Conservation (phyloP, 768 basidiomycete genomes). For the Amanita fuliginea region DNA sequence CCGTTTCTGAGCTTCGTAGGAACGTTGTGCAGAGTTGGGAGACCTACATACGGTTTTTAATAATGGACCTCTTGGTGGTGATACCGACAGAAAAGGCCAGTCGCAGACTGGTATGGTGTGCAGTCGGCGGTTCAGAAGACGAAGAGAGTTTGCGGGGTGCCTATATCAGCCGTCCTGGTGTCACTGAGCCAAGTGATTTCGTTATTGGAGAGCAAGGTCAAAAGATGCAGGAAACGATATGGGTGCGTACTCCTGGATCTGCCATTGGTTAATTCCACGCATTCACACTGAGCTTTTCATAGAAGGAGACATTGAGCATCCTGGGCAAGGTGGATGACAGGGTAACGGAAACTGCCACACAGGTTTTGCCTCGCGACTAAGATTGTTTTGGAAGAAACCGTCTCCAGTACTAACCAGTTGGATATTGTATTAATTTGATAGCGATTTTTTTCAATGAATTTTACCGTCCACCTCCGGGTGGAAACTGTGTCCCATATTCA, state of each 20-base stretch:
- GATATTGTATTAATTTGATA: background rate
- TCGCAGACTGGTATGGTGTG: constrained; percentile 22
- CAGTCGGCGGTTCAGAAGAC: constrained; percentile 15
- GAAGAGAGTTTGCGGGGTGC: constrained; percentile 20
- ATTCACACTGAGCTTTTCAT: background rate
- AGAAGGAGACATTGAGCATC: constrained; percentile 3
- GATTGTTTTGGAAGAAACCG: too few relatives aligned
- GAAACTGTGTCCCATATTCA: too few relatives aligned
- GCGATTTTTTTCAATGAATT: too few relatives aligned
- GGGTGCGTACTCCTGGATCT: constrained; percentile 18
- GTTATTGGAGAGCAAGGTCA: constrained; percentile 21
- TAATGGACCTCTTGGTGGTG: constrained; percentile 22
- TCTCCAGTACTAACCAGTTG: too few relatives aligned
- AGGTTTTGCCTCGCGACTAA: background rate
- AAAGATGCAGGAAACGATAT: constrained; percentile 18
- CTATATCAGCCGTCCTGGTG: constrained; percentile 14
- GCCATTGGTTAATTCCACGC: background rate
- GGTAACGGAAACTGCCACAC: background rate
- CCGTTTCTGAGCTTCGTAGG: constrained; percentile 23
- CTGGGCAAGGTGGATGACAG: constrained; percentile 5
- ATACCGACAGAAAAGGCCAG: constrained; percentile 25
- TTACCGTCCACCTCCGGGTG: too few relatives aligned
- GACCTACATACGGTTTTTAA: constrained; percentile 5
- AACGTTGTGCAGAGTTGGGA: constrained; percentile 12
- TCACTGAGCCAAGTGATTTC: constrained; percentile 23